Evolutionary conservation across 2,329 filamentous ascomycete genomes (phyloP), one percentile per base, ranked within the genome.

Genomic region (Arthroderma sp.): DNA sequence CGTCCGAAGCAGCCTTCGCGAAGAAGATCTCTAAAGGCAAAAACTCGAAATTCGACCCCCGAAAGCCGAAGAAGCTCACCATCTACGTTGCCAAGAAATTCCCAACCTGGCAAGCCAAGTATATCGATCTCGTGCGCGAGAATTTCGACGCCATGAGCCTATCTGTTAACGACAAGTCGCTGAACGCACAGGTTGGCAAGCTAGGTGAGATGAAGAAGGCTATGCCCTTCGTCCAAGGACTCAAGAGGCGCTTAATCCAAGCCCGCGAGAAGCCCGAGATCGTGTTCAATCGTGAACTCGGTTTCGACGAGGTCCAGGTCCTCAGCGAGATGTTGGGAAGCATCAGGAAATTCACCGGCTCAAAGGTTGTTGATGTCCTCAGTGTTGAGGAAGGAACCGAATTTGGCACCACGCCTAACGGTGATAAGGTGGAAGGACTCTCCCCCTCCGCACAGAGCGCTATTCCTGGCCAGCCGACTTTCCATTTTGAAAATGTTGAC

Each of bases 11-110:
- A 10, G 74, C 53, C 44, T 62, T 63, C 74, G 47, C 84, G 54
- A 94, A 94, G 75, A 87, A 85, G 72, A 81, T 93, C 64, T 81
- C 83, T 53, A 96, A 96, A 73, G 91, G 89, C 66, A 95, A 95
- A 70, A 75, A 80, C 52, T 75, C 78, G 5, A 71, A 74, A 11
- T 96, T 93, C 60, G 88, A 98, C 65, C 86, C 88, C 34, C 87
- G 85, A 67, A 83, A 88, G 67, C 80, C 85, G 50, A 96, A 95
- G 76, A 85, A 84, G 69, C 77, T 96, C 52, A 87, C 82, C 43
- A 83, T 98, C 58, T 95, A 80, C 68, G 77, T 80, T 42, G 85
- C 86, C 5, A 75, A 79, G 54, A 77, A 77, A 49, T 95, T 83
- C 71, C 91, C 91, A 0, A 73, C 73, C 9, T 96, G 91, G 91